phyloP scores from a whole-genome alignment of 1,284 basidiomycete genomes.

The Polyporus tsugae region DNA sequence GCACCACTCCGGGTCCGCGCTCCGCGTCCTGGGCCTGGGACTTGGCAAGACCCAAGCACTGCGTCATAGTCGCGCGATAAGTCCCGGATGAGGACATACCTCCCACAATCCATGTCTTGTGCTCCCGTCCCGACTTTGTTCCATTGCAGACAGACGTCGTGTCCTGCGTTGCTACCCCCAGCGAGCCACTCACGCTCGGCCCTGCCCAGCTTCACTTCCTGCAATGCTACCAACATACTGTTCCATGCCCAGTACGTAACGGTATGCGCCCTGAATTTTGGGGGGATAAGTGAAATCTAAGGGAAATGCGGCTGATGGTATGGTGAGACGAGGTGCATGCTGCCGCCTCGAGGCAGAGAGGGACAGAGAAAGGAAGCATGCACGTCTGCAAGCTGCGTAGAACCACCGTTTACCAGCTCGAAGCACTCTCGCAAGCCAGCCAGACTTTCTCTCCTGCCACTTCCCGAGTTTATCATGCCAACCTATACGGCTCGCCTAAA shows the following conservation, averaged over 20 bases:
- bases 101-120: conserved; percentile 15
- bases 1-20: not conserved
- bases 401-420: conserved; percentile 38
- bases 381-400: conserved; percentile 34
- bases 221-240: not conserved
- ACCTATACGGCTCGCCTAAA: conserved; percentile 44
- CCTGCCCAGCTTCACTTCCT: not conserved
- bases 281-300: conserved; percentile 28
- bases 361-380: conserved; percentile 44
- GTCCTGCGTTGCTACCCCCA: not conserved
- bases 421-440: conserved; percentile 33
- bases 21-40: conserved; percentile 14
- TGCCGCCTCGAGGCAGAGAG: conserved; percentile 45
- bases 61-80: conserved; percentile 32
- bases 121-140: conserved; percentile 22
- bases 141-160: not conserved
- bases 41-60: not conserved
- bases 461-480: conserved; percentile 39
- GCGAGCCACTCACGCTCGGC: not conserved
- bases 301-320: conserved; percentile 21
- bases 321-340: conserved; percentile 36
- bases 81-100: conserved; percentile 24
- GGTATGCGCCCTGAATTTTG: not conserved
- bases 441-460: conserved; percentile 32
- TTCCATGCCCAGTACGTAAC: not conserved